Evolutionary conservation across 2,329 filamentous ascomycete species (phyloP).

Genomic region (Chaetoscypha palmicola): DNA sequence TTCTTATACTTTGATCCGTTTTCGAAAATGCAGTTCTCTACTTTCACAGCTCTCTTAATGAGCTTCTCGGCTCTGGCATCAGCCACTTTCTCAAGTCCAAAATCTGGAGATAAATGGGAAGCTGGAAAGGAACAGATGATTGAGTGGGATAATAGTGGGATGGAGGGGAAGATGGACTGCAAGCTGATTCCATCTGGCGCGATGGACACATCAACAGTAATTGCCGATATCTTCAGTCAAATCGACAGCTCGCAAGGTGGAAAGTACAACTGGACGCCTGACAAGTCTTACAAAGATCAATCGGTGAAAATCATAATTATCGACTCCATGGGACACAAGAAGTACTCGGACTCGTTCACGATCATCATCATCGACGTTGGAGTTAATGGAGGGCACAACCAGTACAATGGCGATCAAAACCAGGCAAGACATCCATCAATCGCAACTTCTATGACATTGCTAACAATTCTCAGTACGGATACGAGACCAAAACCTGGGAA

Average conservation of each 20-base stretch:
- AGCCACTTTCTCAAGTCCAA: slow-evolving; percentile 11
- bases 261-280: slow-evolving; percentile 14
- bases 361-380: slow-evolving; percentile 2
- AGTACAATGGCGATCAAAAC: not conserved
- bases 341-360: slow-evolving; percentile 10
- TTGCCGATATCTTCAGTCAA: slow-evolving; percentile 42
- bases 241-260: slow-evolving; percentile 35
- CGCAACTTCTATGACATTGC: not conserved
- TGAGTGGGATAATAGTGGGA: slow-evolving; percentile 14
- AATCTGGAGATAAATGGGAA: slow-evolving; percentile 12
- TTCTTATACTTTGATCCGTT: not conserved
- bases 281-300: slow-evolving; percentile 9
- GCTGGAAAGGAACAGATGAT: slow-evolving; percentile 11
- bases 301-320: slow-evolving; percentile 16
- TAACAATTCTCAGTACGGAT: not conserved
- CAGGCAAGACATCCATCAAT: not conserved
- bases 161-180: slow-evolving; percentile 11
- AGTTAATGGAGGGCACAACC: not conserved
- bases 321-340: slow-evolving; percentile 9
- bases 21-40: slow-evolving; percentile 14
- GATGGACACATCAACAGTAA: slow-evolving; percentile 31
- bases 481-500: too few species aligned
- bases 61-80: slow-evolving; percentile 9
- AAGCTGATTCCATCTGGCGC: slow-evolving; percentile 15
- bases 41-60: slow-evolving; percentile 8